A percentile compares a stretch with the other conserved stretches of the same genome.
Conservation (phyloP, 352 stramenopile genomes). For the Phytophthora rubi region DNA sequence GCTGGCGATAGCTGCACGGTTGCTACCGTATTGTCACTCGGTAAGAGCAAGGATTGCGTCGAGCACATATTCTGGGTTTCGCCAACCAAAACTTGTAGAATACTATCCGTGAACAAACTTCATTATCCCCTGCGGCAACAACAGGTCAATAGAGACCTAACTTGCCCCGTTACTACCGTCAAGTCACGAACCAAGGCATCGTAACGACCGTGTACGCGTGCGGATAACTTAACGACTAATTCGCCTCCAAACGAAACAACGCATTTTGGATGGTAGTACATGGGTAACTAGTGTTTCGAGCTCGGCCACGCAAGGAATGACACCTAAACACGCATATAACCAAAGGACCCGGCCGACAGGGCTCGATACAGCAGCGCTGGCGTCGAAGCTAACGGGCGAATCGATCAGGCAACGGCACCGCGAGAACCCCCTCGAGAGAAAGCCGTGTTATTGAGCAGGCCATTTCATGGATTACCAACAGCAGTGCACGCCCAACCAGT, state of each 20-base stretch:
- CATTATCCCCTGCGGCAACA: not conserved
- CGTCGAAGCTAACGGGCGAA: not conserved
- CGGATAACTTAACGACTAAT: not conserved
- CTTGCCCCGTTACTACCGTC: not conserved
- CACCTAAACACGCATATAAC: not conserved
- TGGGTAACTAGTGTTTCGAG: not conserved
- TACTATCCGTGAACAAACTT: not conserved
- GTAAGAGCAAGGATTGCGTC: not conserved
- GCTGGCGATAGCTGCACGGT: not conserved
- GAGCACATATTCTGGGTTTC: not conserved
- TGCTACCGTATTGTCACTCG: not conserved
- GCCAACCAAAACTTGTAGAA: not conserved
- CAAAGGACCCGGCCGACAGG: not conserved
- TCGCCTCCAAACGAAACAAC: not conserved
- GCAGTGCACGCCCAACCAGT: not conserved
- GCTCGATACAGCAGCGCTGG: not conserved
- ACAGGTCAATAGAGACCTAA: not conserved
- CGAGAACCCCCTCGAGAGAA: not conserved
- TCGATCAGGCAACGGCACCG: not conserved
- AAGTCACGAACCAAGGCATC: not conserved
- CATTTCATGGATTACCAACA: not conserved
- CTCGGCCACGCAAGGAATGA: not conserved
- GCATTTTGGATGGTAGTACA: not conserved
- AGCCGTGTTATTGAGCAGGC: not conserved
- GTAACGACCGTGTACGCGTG: not conserved